Percentiles rank a stretch among this genome's conserved stretches.
phyloP scores from a whole-genome alignment of 768 basidiomycete species.

The Crassisporium funariophilum region DNA sequence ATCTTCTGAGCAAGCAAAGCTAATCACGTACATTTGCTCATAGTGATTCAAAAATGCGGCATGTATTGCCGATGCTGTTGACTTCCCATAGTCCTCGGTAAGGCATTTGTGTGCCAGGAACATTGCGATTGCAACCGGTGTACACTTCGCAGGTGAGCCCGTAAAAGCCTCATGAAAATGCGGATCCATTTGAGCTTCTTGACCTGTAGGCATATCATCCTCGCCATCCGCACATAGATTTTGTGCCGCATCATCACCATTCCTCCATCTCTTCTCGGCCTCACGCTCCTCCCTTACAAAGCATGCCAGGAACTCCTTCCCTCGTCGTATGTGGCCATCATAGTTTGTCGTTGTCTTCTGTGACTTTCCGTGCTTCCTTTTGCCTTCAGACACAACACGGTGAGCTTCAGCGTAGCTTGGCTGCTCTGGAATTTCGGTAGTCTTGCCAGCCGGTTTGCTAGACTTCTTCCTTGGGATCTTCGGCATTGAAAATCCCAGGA shows the following conservation, averaged over 20 bases:
- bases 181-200: neutral
- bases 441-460: neutral
- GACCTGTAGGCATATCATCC: no score
- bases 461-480: neutral
- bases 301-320: neutral
- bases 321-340: neutral
- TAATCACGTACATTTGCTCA: neutral
- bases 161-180: neutral
- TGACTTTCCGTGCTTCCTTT: neutral
- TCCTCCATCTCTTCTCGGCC: neutral
- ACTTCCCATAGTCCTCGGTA: neutral
- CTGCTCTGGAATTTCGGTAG: neutral
- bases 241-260: neutral
- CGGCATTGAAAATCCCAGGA: neutral
- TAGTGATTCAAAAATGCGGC: constrained; percentile 3
- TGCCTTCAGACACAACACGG: neutral
- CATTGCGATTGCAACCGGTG: neutral
- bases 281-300: neutral
- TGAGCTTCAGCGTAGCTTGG: neutral
- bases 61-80: constrained; percentile 2
- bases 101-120: constrained; percentile 6
- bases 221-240: no score
- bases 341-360: neutral
- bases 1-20: neutral
- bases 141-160: neutral